Evolutionary conservation across 192 early-diverging fungal species (phyloP).

Genomic region (Coemansia sp.): DNA sequence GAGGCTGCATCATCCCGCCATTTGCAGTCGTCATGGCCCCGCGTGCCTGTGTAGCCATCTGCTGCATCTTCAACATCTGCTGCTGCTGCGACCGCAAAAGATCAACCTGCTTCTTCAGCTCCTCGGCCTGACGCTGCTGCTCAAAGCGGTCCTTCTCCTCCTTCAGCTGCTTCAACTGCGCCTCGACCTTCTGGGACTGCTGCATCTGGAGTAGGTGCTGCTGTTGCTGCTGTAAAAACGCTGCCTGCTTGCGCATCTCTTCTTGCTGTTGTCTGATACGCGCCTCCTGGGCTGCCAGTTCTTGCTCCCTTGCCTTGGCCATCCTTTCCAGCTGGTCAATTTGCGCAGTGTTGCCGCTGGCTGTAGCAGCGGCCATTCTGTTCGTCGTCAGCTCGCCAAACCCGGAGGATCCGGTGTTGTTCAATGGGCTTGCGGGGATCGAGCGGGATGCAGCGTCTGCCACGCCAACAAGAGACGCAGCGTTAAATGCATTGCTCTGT

Average conservation of each 20-base stretch:
- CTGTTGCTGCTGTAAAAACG: slow-evolving; percentile 51
- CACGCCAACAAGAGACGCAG: neutral
- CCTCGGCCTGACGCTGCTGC: slow-evolving; percentile 44
- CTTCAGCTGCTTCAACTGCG: slow-evolving; percentile 48
- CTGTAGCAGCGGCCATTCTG: slow-evolving; percentile 44
- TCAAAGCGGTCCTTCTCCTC: slow-evolving; percentile 50
- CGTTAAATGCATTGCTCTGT: too few species aligned
- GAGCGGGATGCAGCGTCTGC: slow-evolving; percentile 2
- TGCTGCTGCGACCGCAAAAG: slow-evolving; percentile 45
- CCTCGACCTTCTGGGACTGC: slow-evolving; percentile 54
- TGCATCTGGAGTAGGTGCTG: slow-evolving; percentile 51
- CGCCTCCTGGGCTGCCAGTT: slow-evolving; percentile 45
- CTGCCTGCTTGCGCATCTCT: slow-evolving; percentile 47
- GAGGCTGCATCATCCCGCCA: slow-evolving; percentile 15
- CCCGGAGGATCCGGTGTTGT: neutral
- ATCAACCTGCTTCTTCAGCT: slow-evolving; percentile 41
- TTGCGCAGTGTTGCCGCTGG: slow-evolving; percentile 50
- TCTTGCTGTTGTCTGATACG: slow-evolving; percentile 49
- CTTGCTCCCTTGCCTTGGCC: slow-evolving; percentile 46
- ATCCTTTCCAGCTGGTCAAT: slow-evolving; percentile 37
- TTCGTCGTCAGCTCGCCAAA: slow-evolving; percentile 37
- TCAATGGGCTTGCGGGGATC: neutral
- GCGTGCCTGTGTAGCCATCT: slow-evolving; percentile 47
- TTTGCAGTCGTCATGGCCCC: neutral
- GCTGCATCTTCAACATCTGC: slow-evolving; percentile 54